phyloP scores from a whole-genome alignment of 2,329 filamentous ascomycete genomes.

The Aspergillus pseudoviridinutans region DNA sequence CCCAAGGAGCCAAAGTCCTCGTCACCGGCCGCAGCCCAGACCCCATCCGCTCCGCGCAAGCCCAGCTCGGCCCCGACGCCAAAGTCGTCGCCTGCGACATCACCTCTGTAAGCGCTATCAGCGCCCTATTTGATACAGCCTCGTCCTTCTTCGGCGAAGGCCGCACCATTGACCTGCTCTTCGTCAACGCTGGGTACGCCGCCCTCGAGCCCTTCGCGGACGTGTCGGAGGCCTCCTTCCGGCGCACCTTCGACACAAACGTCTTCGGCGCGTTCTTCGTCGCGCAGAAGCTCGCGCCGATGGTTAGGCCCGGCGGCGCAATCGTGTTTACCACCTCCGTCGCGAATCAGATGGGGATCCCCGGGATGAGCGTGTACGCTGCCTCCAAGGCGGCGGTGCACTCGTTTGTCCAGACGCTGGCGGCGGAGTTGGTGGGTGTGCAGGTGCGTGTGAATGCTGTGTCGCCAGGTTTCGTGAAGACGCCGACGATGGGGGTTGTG shows the following conservation, averaged over 20 bases:
- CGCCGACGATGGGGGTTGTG: constrained; percentile 9
- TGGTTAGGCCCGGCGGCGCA: constrained; percentile 6
- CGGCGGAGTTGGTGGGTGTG: constrained; percentile 4
- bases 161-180: constrained; percentile 5
- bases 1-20: constrained; percentile 6
- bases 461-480: constrained; percentile 8
- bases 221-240: constrained; percentile 6
- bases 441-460: constrained; percentile 8
- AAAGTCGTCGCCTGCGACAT: constrained; percentile 5
- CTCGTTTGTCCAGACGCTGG: constrained; percentile 7
- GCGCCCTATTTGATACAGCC: not conserved
- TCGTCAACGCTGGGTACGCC: constrained; percentile 10
- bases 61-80: constrained; percentile 1
- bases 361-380: constrained; percentile 5
- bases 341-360: constrained; percentile 2
- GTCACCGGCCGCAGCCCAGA: constrained; percentile 9
- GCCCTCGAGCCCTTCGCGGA: constrained; percentile 5
- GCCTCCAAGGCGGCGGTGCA: constrained; percentile 7
- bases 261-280: constrained; percentile 10
- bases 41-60: constrained; percentile 1
- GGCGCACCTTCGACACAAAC: constrained; percentile 7
- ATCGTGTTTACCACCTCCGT: constrained; percentile 12
- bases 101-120: constrained; percentile 2
- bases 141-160: not conserved
- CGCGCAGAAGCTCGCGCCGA: constrained; percentile 4